Evolutionary conservation across 148 eudicot species (phyloP), one percentile per base, ranked within the genome.

Genomic region (Heliamphora exappendiculata): DNA sequence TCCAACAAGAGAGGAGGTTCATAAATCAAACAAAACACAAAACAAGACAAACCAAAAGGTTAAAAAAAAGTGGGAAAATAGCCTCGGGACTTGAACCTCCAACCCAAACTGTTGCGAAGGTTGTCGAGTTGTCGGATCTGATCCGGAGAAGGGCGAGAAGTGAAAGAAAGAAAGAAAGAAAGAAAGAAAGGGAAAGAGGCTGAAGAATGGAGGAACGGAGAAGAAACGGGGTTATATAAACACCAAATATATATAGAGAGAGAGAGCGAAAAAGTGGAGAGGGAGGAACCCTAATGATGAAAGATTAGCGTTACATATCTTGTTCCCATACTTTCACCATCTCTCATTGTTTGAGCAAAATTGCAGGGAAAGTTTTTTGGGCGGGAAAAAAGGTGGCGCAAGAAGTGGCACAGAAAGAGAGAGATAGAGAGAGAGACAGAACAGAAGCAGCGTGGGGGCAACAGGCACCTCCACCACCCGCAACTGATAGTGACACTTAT

Each of bases 311-410:
- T 76, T 37, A 73, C 33, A 41, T 49, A 65, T 49, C 39, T 78
- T 70, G 53, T 67, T 63, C 70, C 28, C 31, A 29, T 73, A 53
- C 78, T 82, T 81, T 85, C 75, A 66, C 65, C 75, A 50, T 75
- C 82, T 65, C 70, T 83, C 81, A 76, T 63, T 68, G 26, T 78
- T 78, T 57, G 70, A 59, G 78, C 83, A 68, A 81, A 75, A 82
- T 85, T 85, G 87, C 67, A 77, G 87, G 83, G 79, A 66, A 85
- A 82, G 87, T 60, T 68, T 77, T 77, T 67, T 75, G 62, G 72
- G 70, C 62, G 79, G 55, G 71, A 72, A 53, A 77, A 72, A 73
- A 59, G 81, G 77, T 77, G 80, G 74, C 64, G 73, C 29, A 76
- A 68, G 75, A n/a, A n/a, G n/a, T n/a, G 28, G n/a, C 45, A 9